Base-by-base conservation (phyloP, 2,329 filamentous ascomycete species). In the Zymoseptoria tritici region DNA sequence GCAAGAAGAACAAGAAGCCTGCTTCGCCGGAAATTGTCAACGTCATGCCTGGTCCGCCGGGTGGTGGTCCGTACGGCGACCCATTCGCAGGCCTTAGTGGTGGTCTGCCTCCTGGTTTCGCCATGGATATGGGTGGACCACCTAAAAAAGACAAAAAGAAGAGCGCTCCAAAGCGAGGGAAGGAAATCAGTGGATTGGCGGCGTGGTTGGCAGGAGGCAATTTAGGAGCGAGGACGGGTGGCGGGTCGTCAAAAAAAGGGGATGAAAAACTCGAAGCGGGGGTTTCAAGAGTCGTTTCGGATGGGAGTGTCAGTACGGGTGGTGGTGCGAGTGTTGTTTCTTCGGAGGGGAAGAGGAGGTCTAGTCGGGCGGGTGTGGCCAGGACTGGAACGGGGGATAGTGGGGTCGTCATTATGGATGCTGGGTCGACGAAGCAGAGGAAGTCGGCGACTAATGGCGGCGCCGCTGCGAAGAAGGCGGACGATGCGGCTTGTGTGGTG, bases 141-240 rank as follows among this genome's bases (percentile, higher is more conserved):
- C 11, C 29, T 21, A 46, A 54, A 20, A 60, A 57, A 50, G 55
- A 55, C 26, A 60, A 63, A 49, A 64, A 60, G 29, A 65, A 66
- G 54, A 49, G 56, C 19, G 62, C 61, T 46, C 58, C 60, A 8
- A 66, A 67, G 57, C 60, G 56, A 56, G 56, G 64, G 29, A 70
- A 68, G 58, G 64, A 68, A 49, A 61, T 69, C 9, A 63, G 66
- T 5, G 62, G 60, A 22, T 60, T 69, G 19, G 62, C 64, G 49
- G 67, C 68, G 20, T 71, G 69, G 69, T 68, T 71, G 55, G 66
- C 65, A 31, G 68, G 68, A 31, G 67, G 67, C 3, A 58, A 58
- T 21, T 36, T 66, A 36, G 61, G 59, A 58, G 58, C 62, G 4
- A 60, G 60, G 26, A 53, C 22, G 52, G 16, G 16, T 46, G 36